Conservation (phyloP, 2,329 filamentous ascomycete species). For the Xylaria sp. region DNA sequence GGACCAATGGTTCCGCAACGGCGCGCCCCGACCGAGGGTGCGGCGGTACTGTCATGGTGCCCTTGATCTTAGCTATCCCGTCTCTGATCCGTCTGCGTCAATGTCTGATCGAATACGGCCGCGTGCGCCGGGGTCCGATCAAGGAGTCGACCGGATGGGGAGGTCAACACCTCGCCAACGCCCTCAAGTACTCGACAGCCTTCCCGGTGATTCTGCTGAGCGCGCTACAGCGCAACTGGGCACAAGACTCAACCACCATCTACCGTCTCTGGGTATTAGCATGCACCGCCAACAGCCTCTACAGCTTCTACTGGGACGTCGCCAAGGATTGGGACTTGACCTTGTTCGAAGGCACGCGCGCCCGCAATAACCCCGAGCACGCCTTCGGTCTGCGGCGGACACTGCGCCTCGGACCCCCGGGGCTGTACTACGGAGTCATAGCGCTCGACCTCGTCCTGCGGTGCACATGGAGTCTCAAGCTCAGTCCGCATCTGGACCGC, state of each 20-base stretch:
- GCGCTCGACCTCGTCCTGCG: slow-evolving; percentile 81
- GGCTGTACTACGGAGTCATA: slow-evolving; percentile 86
- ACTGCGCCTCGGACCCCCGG: slow-evolving; percentile 76
- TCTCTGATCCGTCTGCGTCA: slow-evolving; percentile 89
- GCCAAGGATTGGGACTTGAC: slow-evolving; percentile 96
- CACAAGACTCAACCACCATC: slow-evolving; percentile 54
- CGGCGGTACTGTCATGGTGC: slow-evolving; percentile 82
- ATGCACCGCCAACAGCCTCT: slow-evolving; percentile 84
- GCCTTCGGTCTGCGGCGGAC: slow-evolving; percentile 81
- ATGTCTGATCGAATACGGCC: slow-evolving; percentile 87
- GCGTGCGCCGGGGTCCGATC: slow-evolving; percentile 70
- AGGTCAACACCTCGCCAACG: slow-evolving; percentile 91
- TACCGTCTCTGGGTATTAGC: slow-evolving; percentile 75
- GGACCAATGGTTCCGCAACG: slow-evolving; percentile 76
- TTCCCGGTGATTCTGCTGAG: slow-evolving; percentile 90
- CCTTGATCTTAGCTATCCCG: slow-evolving; percentile 84
- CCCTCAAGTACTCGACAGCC: slow-evolving; percentile 91
- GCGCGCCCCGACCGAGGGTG: slow-evolving; percentile 83
- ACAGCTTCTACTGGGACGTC: slow-evolving; percentile 99
- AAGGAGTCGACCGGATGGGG: slow-evolving; percentile 75
- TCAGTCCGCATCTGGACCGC: slow-evolving; percentile 83
- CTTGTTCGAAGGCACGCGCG: slow-evolving; percentile 71
- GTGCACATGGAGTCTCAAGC: slow-evolving; percentile 91
- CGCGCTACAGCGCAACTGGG: slow-evolving; percentile 71
- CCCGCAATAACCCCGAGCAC: slow-evolving; percentile 66